Evolutionary conservation across 345 rosid species (phyloP).

Genomic region (Salix suchowensis): DNA sequence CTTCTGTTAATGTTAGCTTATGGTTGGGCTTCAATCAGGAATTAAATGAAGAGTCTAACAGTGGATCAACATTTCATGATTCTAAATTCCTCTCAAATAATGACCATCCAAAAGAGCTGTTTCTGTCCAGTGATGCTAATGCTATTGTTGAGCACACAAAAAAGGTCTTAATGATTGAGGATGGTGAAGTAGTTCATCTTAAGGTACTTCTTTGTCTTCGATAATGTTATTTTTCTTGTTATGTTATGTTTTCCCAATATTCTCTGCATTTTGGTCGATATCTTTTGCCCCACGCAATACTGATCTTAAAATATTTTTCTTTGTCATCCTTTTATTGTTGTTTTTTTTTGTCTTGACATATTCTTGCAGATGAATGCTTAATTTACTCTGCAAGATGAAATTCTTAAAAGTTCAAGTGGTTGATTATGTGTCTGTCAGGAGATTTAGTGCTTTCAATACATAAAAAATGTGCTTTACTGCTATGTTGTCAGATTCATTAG

Average conservation of each 20-base stretch:
- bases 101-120: conserved; percentile 72
- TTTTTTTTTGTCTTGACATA: not conserved
- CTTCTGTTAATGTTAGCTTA: too few relatives aligned
- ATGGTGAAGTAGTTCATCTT: conserved; percentile 79
- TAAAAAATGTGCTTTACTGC: not conserved
- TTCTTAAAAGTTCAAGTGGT: not conserved
- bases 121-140: conserved; percentile 78
- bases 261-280: not conserved
- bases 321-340: too few relatives aligned
- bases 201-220: conserved; percentile 45
- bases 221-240: not conserved
- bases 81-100: conserved; percentile 52
- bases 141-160: conserved; percentile 93
- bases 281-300: not conserved
- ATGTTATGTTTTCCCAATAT: not conserved
- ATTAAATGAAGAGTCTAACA: conserved; percentile 37
- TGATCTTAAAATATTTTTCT: not conserved
- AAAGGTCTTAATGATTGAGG: conserved; percentile 85
- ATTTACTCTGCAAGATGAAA: not conserved
- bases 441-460: not conserved
- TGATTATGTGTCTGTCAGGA: not conserved
- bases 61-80: conserved; percentile 56
- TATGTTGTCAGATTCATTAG: too few relatives aligned
- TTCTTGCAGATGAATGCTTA: not conserved
- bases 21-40: conserved; percentile 40